phyloP scores from a whole-genome alignment of 257 asterid species.

The Hygrophila difformis region DNA sequence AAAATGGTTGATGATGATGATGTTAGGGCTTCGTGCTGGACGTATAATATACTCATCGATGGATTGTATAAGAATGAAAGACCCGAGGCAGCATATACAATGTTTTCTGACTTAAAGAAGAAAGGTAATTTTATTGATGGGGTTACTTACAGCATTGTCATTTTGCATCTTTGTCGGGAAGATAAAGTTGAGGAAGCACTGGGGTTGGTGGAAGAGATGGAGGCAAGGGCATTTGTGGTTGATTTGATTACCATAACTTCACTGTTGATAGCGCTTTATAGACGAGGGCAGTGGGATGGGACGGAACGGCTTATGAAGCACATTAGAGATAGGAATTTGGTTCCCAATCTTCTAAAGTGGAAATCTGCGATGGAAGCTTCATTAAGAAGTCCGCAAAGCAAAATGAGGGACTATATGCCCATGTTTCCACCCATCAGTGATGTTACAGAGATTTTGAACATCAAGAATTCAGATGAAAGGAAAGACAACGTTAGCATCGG shows the following conservation, averaged over 20 bases:
- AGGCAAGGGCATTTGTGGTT: constrained; percentile 67
- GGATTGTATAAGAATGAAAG: constrained; percentile 81
- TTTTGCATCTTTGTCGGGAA: constrained; percentile 62
- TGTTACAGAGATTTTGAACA: constrained; percentile 42
- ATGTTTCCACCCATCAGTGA: constrained; percentile 54
- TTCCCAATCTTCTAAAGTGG: constrained; percentile 69
- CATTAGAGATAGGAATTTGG: constrained; percentile 59
- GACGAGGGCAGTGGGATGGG: constrained; percentile 62
- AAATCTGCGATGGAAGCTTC: constrained; percentile 71
- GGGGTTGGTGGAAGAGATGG: constrained; percentile 86
- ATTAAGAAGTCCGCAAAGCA: constrained; percentile 53
- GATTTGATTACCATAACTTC: constrained; percentile 79
- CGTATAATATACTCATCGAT: constrained; percentile 79
- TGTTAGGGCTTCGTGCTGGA: constrained; percentile 76
- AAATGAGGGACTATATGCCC: constrained; percentile 48
- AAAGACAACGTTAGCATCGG: constrained; percentile 14
- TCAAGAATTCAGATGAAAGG: constrained; percentile 17
- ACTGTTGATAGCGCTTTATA: constrained; percentile 51
- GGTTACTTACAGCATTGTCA: constrained; percentile 64
- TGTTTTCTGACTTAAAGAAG: constrained; percentile 77
- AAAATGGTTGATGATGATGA: constrained; percentile 83
- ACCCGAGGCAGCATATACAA: constrained; percentile 67
- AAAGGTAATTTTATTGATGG: constrained; percentile 73
- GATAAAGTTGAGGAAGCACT: constrained; percentile 58
- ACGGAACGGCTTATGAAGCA: constrained; percentile 71